Base-by-base conservation (phyloP, 2,329 filamentous ascomycete species). In the Xenosphaeropsis pyriputrescens region DNA sequence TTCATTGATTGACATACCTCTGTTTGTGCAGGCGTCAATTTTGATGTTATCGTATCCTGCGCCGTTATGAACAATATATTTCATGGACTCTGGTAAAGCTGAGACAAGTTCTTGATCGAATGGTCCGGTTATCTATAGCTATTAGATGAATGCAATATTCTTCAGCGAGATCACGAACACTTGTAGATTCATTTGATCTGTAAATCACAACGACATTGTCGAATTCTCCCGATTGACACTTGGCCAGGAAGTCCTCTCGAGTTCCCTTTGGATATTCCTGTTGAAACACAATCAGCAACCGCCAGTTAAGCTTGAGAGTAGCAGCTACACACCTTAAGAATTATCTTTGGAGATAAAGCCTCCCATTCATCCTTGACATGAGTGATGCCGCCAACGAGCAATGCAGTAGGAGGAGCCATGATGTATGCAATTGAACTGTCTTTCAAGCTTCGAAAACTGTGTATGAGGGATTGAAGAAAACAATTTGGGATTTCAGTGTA, bases 41-140 rank as follows among this genome's bases (percentile, higher is more conserved):
- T 85, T 75, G 45, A 89, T 64, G 55, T 85, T 77, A 57, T 91
- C 85, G 59, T 91, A 91, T 26, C 85, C 85, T 37, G 84, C 81
- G 42, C 81, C 70, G 40, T 72, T 71, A 54, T 75, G 71, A 50
- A 66, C 72, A 44, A 76, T 57, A 49, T 68, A 75, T 39, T 57
- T 57, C 16, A 75, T 52, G 11, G 60, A 63, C 4, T 48, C 38
- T 9, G 71, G 70, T 13, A 75, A 55, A 1, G 57, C 65, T 32
- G 64, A 57, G 29, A 85, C 57, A 8, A 88, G 57, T 54, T 83
- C 79, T 29, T 64, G 64, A 54, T 89, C 79, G 43, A 88, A 61
- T 13, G 59, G 57, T 3, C 84, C 84, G 0, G 81, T 86, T 19
- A 39, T 31, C 38, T 39, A 17, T 14, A 39, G 17, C 14, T 9